Conservation (phyloP, 169 alveolate species). For the Plasmodium vivax region DNA sequence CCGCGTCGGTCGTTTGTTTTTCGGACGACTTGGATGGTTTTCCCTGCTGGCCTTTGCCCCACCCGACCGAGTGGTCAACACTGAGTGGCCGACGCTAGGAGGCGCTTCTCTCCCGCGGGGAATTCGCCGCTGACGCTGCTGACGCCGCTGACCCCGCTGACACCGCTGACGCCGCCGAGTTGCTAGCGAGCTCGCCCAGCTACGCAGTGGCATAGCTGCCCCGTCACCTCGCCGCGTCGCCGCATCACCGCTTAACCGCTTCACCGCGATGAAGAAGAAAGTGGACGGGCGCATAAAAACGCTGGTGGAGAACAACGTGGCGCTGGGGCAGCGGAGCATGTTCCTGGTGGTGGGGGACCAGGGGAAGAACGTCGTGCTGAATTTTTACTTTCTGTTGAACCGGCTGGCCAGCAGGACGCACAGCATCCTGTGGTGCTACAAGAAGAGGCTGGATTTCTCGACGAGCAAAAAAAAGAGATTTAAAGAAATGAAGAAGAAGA, state of each 20-base stretch:
- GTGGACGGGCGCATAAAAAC: conserved; percentile 94
- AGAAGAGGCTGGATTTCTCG: conserved; percentile 97
- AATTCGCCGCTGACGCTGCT: not conserved
- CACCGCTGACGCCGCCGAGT: not conserved
- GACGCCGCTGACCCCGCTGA: too few species aligned
- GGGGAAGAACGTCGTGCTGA: conserved; percentile 96
- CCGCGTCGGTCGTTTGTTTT: not conserved
- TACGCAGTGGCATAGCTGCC: not conserved
- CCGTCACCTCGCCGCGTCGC: not conserved
- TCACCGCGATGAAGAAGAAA: conserved; percentile 92
- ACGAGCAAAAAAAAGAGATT: conserved; percentile 96
- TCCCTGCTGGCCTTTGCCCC: not conserved
- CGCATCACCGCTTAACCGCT: not conserved
- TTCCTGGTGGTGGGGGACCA: conserved; percentile 97
- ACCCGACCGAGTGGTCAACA: not conserved
- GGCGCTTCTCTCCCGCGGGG: not conserved
- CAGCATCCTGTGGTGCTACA: conserved; percentile 98
- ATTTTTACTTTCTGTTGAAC: conserved; percentile 88
- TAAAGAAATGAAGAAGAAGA: conserved; percentile 93
- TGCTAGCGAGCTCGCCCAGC: not conserved
- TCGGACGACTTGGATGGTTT: not conserved
- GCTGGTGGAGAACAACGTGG: conserved; percentile 94
- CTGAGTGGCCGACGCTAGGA: not conserved
- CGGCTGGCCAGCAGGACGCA: conserved; percentile 87
- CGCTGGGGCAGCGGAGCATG: conserved; percentile 93